Evolutionary conservation across 768 basidiomycete genomes (phyloP), one percentile per base, ranked within the genome.

Genomic region (Termitomyces sp.): DNA sequence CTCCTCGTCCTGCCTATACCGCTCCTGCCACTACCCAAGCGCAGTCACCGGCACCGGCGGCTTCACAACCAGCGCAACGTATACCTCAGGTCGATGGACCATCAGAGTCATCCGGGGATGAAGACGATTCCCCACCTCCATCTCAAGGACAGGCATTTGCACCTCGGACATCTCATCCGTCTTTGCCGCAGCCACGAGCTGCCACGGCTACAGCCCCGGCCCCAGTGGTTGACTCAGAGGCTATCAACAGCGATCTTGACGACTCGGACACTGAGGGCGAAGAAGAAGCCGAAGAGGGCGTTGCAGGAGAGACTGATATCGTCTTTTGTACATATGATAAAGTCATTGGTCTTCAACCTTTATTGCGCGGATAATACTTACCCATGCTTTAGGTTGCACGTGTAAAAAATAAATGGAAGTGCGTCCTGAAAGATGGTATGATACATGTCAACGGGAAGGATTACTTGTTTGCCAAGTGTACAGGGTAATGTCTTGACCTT

Each of bases 361-460:
- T 57, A 48, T 17, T 14, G 26, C 38, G 12, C 38, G 22, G 5
- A 7, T 5, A 2, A 35, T 26, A 12, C 22, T 45, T 42, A 41
- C 19, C 54, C 54, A 51, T 58, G 21, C 15, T 56, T 45, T 30
- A 98, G 95, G 96, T 98, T 35, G 93, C 95, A 43, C 82, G 97
- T n/a, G 96, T 98, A 24, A 99, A 98, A 75, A 98, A 97, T 75
- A 99, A 98, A 75, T 99, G 97, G 97, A 99, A 98, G 77, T 95
- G 94, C 57, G 85, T 92, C 22, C 79, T 99, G 50, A 97, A 97
- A 72, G 97, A 98, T 61, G 97, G 97, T 3, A 93, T 98, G 87
- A 90, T 98, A 59, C 91, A 93, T 62, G 83, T 97, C 62, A 97
- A 97, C 60, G 96, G 96, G 30, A 93, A 90, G 65, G 97, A 99